Conservation (phyloP, 139 green algal genomes). For the Chlamydomonas incerta region DNA sequence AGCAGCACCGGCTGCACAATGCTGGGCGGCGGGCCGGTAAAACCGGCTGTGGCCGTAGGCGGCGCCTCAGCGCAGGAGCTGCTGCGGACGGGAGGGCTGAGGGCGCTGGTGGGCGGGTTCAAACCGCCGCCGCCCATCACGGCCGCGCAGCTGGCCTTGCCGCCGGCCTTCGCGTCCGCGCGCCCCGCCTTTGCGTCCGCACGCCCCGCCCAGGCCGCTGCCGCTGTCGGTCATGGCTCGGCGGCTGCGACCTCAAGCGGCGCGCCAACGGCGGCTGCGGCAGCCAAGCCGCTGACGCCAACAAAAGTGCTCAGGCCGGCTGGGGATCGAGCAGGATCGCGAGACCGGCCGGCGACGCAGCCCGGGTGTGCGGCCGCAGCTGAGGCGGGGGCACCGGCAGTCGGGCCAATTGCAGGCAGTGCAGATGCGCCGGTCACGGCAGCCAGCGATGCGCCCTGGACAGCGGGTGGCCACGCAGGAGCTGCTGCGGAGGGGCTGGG, state of each 20-base stretch:
- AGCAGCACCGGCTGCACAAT: neutral
- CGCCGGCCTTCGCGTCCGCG: neutral
- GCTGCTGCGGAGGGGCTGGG: neutral
- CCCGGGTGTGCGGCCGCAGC: too few relatives aligned
- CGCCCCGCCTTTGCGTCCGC: too few relatives aligned
- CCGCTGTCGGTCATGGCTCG: too few relatives aligned
- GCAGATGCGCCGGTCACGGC: too few relatives aligned
- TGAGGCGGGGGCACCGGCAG: too few relatives aligned
- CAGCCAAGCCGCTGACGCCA: neutral
- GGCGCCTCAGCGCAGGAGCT: neutral
- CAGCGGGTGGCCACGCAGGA: too few relatives aligned
- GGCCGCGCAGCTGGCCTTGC: too few relatives aligned
- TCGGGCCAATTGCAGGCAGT: too few relatives aligned
- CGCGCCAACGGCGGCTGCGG: too few relatives aligned
- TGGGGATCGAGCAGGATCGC: neutral
- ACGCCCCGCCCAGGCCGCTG: neutral
- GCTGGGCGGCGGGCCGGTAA: neutral
- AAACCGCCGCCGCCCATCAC: too few relatives aligned
- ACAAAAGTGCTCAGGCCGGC: neutral
- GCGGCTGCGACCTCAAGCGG: too few relatives aligned
- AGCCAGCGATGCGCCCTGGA: too few relatives aligned
- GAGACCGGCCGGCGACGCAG: neutral
- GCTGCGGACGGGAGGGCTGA: neutral
- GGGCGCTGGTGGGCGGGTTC: slow-evolving; percentile 19
- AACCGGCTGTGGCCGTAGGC: neutral